These are phyloP conservation scores for Protea cynaroides DNA, from an alignment of 164 flowering plant genomes.

Conservation along the genomic window DNA sequence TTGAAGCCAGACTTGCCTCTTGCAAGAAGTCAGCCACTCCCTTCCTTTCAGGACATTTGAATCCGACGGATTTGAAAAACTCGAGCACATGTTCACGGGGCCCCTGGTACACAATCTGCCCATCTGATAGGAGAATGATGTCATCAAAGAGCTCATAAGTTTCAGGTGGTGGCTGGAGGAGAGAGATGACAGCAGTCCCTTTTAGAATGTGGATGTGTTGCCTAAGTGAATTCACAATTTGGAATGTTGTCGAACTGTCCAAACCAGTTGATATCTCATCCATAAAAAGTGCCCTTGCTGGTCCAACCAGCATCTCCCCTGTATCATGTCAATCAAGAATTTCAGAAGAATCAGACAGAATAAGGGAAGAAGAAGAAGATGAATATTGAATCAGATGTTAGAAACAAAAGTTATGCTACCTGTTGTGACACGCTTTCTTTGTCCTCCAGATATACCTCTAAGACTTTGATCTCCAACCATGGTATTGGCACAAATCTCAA, in stretches of 20 bases:
- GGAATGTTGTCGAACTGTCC: slow-evolving; percentile 78
- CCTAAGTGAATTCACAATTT: slow-evolving; percentile 57
- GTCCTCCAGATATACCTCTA: slow-evolving; percentile 10
- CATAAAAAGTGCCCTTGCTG: slow-evolving; percentile 68
- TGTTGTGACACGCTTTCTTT: slow-evolving; percentile 8
- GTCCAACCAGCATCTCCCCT: slow-evolving; percentile 91
- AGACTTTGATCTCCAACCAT: slow-evolving; percentile 17
- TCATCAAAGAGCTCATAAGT: slow-evolving; percentile 33
- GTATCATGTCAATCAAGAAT: not conserved
- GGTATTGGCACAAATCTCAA: slow-evolving; percentile 7
- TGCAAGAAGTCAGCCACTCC: slow-evolving; percentile 18
- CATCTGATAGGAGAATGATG: slow-evolving; percentile 15
- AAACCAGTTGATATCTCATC: slow-evolving; percentile 88
- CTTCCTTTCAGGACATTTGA: slow-evolving; percentile 16
- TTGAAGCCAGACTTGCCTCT: slow-evolving; percentile 18
- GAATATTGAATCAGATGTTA: not conserved
- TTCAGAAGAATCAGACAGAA: not conserved
- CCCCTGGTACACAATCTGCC: slow-evolving; percentile 41
- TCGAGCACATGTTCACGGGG: slow-evolving; percentile 32
- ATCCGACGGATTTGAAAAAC: slow-evolving; percentile 15
- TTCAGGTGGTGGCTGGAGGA: slow-evolving; percentile 58
- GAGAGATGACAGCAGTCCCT: slow-evolving; percentile 53
- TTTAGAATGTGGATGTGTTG: slow-evolving; percentile 51
- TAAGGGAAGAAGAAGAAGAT: not conserved
- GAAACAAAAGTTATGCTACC: slow-evolving; percentile 3